Evolutionary conservation across 108 stramenopile species (phyloP), one percentile per base, ranked within the genome.

Genomic region (Stephanodiscus minutulus): DNA sequence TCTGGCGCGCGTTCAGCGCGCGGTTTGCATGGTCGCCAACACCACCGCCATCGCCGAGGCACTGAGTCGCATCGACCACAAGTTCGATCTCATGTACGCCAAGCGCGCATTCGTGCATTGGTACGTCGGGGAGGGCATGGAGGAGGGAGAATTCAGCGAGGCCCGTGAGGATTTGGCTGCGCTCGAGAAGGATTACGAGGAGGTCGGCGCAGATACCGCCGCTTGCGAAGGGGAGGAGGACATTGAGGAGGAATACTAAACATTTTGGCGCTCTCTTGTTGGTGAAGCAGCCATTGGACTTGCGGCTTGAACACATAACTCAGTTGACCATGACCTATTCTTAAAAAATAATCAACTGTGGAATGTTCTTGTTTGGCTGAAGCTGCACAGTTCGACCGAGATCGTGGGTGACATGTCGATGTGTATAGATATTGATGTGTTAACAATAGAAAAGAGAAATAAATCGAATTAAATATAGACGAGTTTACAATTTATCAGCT

Each of bases 21-120:
- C 97, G 43, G 97, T 98, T 43, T 98, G 97, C 83, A 99, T 99
- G 98, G 97, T 99, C 74, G 96, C 97, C 85, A 99, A 99, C 93
- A 99, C 97, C 71, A 99, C 97, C 48, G 98, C n/a, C n/a, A n/a
- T n/a, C n/a, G n/a, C n/a, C n/a, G n/a, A n/a, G n/a, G n/a, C n/a
- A n/a, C n/a, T n/a, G 29, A 91, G 90, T 24, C 96, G 98, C 82
- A 98, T 99, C 64, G 98, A 99, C 75, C 98, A 98, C 96, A 93
- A 99, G 96, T 99, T 99, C 89, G 98, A 99, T 86, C 94, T 98
- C 63, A 99, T 99, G 98, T 99, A 99, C 82, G 97, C 97, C 91
- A 99, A 99, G 96, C 98, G 98, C 86, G 98, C 98, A 69, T 99
- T 99, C 75, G 97, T 99, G 61, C 97, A 99, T 91, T 99, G 98